phyloP scores from a whole-genome alignment of 805 yeast species.

The Kregervanrija delftensis region DNA sequence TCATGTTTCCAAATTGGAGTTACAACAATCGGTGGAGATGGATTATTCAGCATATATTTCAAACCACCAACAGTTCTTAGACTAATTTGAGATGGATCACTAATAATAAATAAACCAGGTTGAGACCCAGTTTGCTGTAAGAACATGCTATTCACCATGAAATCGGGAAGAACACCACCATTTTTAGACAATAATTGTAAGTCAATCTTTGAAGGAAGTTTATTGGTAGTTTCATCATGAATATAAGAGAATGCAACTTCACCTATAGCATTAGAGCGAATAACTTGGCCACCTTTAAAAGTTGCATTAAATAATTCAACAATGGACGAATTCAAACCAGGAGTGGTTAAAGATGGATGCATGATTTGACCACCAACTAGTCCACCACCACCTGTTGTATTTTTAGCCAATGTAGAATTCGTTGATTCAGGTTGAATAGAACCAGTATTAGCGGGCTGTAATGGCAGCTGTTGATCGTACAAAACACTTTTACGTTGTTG shows the following conservation, averaged over 20 bases:
- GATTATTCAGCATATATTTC: constrained; percentile 56
- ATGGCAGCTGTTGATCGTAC: constrained; percentile 9
- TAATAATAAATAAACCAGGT: constrained; percentile 29
- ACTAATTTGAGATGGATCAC: constrained; percentile 44
- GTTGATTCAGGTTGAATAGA: constrained; percentile 34
- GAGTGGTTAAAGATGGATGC: constrained; percentile 43
- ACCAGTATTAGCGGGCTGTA: constrained; percentile 15
- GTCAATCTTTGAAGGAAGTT: constrained; percentile 37
- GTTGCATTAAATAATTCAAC: constrained; percentile 81
- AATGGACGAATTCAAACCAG: constrained; percentile 75
- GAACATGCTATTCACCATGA: constrained; percentile 47
- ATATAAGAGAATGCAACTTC: constrained; percentile 79
- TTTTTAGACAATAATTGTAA: constrained; percentile 32
- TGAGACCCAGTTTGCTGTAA: constrained; percentile 34
- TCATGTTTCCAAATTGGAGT: constrained; percentile 90
- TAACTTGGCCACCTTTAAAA: constrained; percentile 59
- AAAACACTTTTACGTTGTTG: constrained; percentile 24
- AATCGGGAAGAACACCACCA: constrained; percentile 33
- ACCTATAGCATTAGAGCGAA: constrained; percentile 63
- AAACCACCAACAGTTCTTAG: constrained; percentile 73
- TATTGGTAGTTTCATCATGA: constrained; percentile 22
- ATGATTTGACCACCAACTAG: constrained; percentile 31
- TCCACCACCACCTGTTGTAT: constrained; percentile 28
- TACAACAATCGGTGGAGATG: constrained; percentile 59
- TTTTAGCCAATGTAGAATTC: constrained; percentile 32